Percentiles rank a stretch among this genome's conserved stretches.
phyloP scores from a whole-genome alignment of 2,329 filamentous ascomycete species.

The Diaporthe australafricana region DNA sequence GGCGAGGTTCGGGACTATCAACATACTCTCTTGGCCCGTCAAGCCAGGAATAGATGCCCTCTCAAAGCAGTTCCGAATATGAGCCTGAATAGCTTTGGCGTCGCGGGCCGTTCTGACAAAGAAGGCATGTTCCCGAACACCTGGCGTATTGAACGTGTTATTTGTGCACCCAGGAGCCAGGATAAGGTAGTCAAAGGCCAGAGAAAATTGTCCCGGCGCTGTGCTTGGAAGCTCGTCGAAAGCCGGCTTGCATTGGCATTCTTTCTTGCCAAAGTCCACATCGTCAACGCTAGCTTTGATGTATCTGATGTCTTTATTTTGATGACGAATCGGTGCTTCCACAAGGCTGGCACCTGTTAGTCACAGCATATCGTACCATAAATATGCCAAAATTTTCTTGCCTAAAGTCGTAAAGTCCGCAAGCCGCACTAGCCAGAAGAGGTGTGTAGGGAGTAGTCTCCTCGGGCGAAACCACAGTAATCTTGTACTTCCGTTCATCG shows the following conservation, averaged over 20 bases:
- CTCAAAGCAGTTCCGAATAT: constrained; percentile 32
- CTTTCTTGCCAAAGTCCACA: constrained; percentile 29
- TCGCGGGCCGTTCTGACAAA: constrained; percentile 34
- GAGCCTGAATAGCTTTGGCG: constrained; percentile 33
- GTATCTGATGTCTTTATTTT: constrained; percentile 22
- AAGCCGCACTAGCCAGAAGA: constrained; percentile 31
- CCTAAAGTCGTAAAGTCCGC: constrained; percentile 34
- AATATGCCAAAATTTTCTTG: not conserved
- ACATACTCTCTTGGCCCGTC: constrained; percentile 31
- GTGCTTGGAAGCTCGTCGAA: constrained; percentile 20
- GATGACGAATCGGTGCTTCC: constrained; percentile 31
- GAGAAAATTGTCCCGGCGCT: not conserved
- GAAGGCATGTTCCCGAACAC: constrained; percentile 29
- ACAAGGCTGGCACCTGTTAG: constrained; percentile 24
- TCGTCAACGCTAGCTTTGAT: constrained; percentile 33
- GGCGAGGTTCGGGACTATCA: rapidly evolving
- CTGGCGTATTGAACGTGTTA: constrained; percentile 32
- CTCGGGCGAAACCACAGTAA: constrained; percentile 32
- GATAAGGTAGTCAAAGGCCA: constrained; percentile 33
- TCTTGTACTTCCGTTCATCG: constrained; percentile 32
- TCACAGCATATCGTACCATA: no score
- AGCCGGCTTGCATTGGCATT: constrained; percentile 22
- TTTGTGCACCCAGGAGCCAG: constrained; percentile 34
- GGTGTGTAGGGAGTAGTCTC: constrained; percentile 34
- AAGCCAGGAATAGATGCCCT: constrained; percentile 33